A percentile compares a stretch with the other conserved stretches of the same genome.
These are phyloP conservation scores for Exobasidium rhododendri DNA, from an alignment of 1,284 basidiomycete species.

Conservation along the genomic window DNA sequence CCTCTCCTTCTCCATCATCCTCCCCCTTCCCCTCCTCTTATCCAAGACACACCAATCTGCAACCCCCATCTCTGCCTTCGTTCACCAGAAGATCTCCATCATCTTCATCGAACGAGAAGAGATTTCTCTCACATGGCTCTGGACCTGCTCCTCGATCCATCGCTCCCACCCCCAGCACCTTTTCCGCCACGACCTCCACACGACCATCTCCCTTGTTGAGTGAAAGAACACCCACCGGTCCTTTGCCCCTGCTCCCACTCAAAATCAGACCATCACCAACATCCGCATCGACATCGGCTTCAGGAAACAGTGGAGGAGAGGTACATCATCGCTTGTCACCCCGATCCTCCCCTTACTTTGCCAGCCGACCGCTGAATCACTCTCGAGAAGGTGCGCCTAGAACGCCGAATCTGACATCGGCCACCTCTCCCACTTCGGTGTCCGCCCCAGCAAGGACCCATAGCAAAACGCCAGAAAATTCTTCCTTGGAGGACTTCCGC, in stretches of 20 bases:
- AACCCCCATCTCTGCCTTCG: not conserved
- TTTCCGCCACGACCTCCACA: not conserved
- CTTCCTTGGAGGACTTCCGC: slow-evolving; percentile 17
- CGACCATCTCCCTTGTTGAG: not conserved
- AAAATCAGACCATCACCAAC: too few species aligned
- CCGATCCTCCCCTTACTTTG: slow-evolving; percentile 18
- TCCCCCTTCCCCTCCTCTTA: not conserved
- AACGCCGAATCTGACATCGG: not conserved
- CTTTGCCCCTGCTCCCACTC: too few species aligned
- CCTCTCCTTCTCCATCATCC: not conserved
- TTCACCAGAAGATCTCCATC: not conserved
- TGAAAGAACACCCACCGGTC: too few species aligned
- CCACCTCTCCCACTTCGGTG: not conserved
- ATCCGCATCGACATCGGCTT: too few species aligned
- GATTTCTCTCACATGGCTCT: too few species aligned
- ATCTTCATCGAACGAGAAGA: not conserved
- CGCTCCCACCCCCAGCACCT: not conserved
- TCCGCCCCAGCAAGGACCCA: not conserved
- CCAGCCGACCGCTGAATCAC: slow-evolving; percentile 12
- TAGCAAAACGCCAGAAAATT: not conserved
- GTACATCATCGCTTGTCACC: slow-evolving; percentile 19
- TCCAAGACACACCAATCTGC: not conserved
- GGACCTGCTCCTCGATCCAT: not conserved
- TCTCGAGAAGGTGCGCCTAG: slow-evolving; percentile 18
- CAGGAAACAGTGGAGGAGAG: slow-evolving; percentile 14